Base-by-base conservation (phyloP, 1,284 basidiomycete species). In the Rhodotorula sp. region DNA sequence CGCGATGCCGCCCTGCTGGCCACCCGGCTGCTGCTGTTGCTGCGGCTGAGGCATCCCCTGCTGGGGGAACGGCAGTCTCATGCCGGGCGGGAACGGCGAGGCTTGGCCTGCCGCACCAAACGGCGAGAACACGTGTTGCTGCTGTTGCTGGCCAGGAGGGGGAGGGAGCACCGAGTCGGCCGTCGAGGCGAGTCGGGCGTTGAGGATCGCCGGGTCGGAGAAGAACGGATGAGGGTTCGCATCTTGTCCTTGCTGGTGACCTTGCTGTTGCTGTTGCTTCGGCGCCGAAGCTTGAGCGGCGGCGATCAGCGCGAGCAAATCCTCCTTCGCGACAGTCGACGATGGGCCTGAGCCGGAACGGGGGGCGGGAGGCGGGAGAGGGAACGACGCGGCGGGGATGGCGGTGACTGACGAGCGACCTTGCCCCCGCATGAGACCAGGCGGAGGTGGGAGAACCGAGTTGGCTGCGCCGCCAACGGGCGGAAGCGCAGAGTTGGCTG, bases 201-300 rank as follows among this genome's bases (percentile, higher is more conserved):
- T 71, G 40, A 74, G 64, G 54, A 74, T 74, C 15, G 72, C 72
- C 16, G 72, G 72, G 47, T 74, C 72, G 26, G 67, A 67, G 53
- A 74, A 71, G 67, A 71, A 71, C 28, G 70, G 70, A 28, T 71
- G 70, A 30, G 67, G 59, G 22, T 61, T 28, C 50, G 40, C 40
- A 13, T 44, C 40, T 44, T 44, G 40, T 44, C 40, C 40, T 44
- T 61, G 59, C 50, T 37, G 50, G 37, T 44, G 51, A n/a, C 40
- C 37, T 22, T 61, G 60, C 40, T 52, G 64, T 16, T 63, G 59
- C 46, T 62, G 64, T 50, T 60, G 62, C 51, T 69, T 68, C 24
- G 69, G 65, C 51, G 69, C 59, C 6, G 55, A 56, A 4, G 69
- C 64, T 48, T 74, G 69, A 9, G 72, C 72, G 10, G 64, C 67